Evolutionary conservation across 2,329 filamentous ascomycete genomes (phyloP).

Genomic region (Nothopassalora personata): DNA sequence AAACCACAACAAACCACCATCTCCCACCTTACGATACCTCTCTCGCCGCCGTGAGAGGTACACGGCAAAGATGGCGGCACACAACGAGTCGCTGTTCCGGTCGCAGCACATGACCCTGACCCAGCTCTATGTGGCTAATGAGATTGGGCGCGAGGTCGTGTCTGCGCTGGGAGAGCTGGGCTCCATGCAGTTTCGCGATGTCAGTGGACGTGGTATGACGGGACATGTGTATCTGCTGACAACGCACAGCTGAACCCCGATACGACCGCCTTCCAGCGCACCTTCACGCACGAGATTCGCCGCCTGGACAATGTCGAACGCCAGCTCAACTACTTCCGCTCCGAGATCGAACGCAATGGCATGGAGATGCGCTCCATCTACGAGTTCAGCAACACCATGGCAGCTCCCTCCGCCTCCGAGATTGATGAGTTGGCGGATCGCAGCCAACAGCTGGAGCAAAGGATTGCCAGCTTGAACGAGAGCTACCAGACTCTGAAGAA

Average conservation of each 20-base stretch:
- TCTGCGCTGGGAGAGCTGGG: constrained; percentile 94
- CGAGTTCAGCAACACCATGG: constrained; percentile 76
- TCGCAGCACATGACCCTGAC: constrained; percentile 99
- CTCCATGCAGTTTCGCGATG: constrained; percentile 94
- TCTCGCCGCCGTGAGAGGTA: constrained; percentile 7
- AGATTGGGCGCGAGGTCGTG: constrained; percentile 96
- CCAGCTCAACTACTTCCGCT: constrained; percentile 91
- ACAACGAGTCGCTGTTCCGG: constrained; percentile 93
- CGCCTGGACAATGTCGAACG: constrained; percentile 96
- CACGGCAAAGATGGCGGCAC: constrained; percentile 48
- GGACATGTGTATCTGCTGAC: constrained; percentile 18
- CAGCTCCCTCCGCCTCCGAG: constrained; percentile 83
- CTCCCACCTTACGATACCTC: constrained; percentile 8
- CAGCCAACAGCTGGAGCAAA: constrained; percentile 85
- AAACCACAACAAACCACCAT: constrained; percentile 5
- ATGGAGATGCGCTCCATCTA: constrained; percentile 86
- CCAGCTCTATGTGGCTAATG: constrained; percentile 98
- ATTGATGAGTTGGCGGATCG: constrained; percentile 94
- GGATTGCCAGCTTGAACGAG: constrained; percentile 86
- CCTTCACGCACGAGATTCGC: constrained; percentile 95
- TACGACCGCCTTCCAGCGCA: constrained; percentile 89
- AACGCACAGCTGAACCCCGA: constrained; percentile 74
- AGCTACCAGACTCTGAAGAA: constrained; percentile 99
- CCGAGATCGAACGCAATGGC: constrained; percentile 88
- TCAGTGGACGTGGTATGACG: constrained; percentile 46